Percentiles rank a stretch among this genome's conserved stretches.
Evolutionary conservation across 2,329 filamentous ascomycete species (phyloP).

Genomic region (Pezicula rhizophila): DNA sequence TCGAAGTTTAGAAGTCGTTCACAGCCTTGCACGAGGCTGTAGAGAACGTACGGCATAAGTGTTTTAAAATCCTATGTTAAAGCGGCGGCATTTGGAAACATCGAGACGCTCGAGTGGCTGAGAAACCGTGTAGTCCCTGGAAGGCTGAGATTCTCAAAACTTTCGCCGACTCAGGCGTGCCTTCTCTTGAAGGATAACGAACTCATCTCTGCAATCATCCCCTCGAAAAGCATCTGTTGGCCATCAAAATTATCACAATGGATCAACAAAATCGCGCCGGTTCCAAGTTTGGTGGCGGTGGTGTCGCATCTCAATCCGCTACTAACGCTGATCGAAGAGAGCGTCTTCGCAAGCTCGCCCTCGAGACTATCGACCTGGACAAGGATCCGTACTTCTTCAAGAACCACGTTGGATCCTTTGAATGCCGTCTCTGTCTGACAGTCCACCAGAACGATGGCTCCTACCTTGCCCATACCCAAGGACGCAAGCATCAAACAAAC

Average conservation of each 20-base stretch:
- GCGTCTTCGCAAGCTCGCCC: conserved; percentile 92
- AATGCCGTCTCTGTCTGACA: conserved; percentile 92
- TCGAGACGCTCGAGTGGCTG: too few relatives aligned
- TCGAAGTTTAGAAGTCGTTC: not conserved
- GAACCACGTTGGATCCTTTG: conserved; percentile 97
- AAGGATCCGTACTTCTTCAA: conserved; percentile 99
- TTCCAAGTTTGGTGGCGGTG: conserved; percentile 96
- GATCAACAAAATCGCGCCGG: conserved; percentile 87
- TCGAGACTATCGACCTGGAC: conserved; percentile 98
- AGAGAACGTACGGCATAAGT: not conserved
- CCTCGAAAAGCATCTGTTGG: not conserved
- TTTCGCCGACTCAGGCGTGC: too few relatives aligned
- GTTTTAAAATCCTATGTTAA: too few relatives aligned
- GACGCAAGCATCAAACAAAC: conserved; percentile 98
- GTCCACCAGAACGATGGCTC: conserved; percentile 99
- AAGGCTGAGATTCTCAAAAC: too few relatives aligned
- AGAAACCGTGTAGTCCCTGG: too few relatives aligned
- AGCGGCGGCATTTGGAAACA: too few relatives aligned
- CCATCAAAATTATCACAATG: conserved; percentile 36
- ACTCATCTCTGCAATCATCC: too few relatives aligned
- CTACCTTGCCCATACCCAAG: conserved; percentile 97
- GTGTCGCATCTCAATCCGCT: conserved; percentile 86
- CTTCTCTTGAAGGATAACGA: too few relatives aligned
- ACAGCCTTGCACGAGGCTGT: conserved; percentile 19
- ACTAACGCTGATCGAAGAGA: conserved; percentile 97